Conservation (phyloP, 805 yeast genomes). For the Kuraishia hungarica region DNA sequence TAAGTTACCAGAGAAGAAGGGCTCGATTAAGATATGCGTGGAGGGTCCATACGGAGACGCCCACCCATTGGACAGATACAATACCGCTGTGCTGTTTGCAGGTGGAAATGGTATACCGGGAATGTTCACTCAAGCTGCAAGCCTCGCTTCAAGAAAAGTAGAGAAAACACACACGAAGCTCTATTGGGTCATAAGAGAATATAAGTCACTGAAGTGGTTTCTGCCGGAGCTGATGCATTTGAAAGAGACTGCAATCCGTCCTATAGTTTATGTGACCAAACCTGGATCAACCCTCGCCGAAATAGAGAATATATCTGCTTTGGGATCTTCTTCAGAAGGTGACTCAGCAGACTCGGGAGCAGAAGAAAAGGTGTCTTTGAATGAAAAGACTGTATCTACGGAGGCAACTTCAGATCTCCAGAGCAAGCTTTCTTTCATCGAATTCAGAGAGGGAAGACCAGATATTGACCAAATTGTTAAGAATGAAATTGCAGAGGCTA, state of each 20-base stretch:
- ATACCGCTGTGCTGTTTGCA: conserved; percentile 50
- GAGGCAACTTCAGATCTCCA: conserved; percentile 13
- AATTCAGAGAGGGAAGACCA: conserved; percentile 38
- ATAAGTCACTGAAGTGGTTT: conserved; percentile 42
- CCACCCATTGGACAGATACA: conserved; percentile 38
- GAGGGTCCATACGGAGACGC: conserved; percentile 71
- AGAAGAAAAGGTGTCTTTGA: conserved; percentile 7
- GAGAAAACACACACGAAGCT: conserved; percentile 31
- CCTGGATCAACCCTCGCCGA: conserved; percentile 5
- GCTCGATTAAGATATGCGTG: conserved; percentile 26
- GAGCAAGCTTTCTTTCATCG: conserved; percentile 25
- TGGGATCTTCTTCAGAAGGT: not conserved
- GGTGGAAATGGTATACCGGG: conserved; percentile 77
- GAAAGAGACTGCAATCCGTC: conserved; percentile 20
- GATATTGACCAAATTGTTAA: conserved; percentile 24
- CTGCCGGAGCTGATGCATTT: conserved; percentile 30
- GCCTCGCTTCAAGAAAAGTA: conserved; percentile 17
- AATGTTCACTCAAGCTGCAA: conserved; percentile 27
- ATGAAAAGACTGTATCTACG: conserved; percentile 22
- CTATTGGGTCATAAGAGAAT: conserved; percentile 56
- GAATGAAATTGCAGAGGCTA: conserved; percentile 25
- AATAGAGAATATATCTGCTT: not conserved
- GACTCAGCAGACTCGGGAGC: not conserved
- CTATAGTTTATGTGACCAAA: conserved; percentile 21
- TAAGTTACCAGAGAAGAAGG: conserved; percentile 17